Evolutionary conservation across 805 yeast genomes (phyloP), one percentile per base, ranked within the genome.

Genomic region (Starmerella bombi): DNA sequence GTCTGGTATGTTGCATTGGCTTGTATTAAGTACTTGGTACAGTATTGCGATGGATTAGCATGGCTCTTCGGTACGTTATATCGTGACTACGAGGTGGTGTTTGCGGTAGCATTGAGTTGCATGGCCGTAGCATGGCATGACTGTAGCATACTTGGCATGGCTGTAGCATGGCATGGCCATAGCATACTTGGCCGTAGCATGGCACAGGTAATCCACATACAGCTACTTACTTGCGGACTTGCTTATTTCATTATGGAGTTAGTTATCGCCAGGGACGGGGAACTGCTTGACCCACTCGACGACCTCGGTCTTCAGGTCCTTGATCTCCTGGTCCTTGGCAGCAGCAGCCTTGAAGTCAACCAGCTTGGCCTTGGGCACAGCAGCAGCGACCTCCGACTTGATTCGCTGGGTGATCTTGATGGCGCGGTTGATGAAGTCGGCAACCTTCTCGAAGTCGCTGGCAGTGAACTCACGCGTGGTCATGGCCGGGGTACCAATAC

Each of bases 401-500:
- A 74, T 71, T 53, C 81, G 66, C 59, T 61, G 60, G 33, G 94
- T 73, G 52, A 82, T 67, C 39, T 72, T 69, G 44, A 82, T 85
- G 28, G 95, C 93, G 51, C 66, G 63, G 58, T 80, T 81, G 56
- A 88, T 81, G 67, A 72, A 84, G 40, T 68, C 72, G 32, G 86
- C 88, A 42, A 88, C 91, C 59, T 72, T 71, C 48, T 69, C 75
- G 58, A 88, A 88, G 55, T 88, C 97, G 42, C 65, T 71, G 46
- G 70, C 72, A 39, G 74, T 74, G 58, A 88, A 79, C 35, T 95
- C 96, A 68, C 98, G 78, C 39, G 96, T 84, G 42, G 96, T 80
- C 97, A 88, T 88, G 36, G 97, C 97, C 44, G 98, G 98, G 15
- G 97, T 82, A 55, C 98, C 98, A 46, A 88, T 80, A 69, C 98